Evolutionary conservation across 2,329 filamentous ascomycete genomes (phyloP).

Genomic region (Pseudocercospora eumusae): DNA sequence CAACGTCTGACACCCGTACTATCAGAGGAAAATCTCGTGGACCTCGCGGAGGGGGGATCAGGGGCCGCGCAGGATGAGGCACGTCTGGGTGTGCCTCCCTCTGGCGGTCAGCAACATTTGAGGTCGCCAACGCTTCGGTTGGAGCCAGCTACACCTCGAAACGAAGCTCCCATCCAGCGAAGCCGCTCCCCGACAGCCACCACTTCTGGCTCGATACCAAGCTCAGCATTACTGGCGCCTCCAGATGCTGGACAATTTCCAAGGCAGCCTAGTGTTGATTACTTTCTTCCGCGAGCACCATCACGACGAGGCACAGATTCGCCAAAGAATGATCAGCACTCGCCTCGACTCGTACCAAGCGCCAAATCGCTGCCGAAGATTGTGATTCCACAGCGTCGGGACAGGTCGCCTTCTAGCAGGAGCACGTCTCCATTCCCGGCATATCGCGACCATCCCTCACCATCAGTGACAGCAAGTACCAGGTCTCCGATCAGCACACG

Average conservation of each 20-base stretch:
- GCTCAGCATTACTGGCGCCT: conserved; percentile 22
- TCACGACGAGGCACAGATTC: conserved; percentile 21
- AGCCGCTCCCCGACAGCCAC: conserved; percentile 18
- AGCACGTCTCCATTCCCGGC: conserved; percentile 65
- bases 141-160: conserved; percentile 27
- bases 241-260: conserved; percentile 16
- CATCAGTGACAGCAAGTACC: conserved; percentile 43
- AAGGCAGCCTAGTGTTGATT: conserved; percentile 14
- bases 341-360: conserved; percentile 34
- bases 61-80: conserved; percentile 5
- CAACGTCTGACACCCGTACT: conserved; percentile 21
- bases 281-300: conserved; percentile 18
- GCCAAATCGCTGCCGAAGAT: conserved; percentile 45
- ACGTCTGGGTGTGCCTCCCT: conserved; percentile 15
- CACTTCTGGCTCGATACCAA: conserved; percentile 11
- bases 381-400: conserved; percentile 41
- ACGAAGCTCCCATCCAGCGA: conserved; percentile 16
- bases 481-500: conserved; percentile 33
- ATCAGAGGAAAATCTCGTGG: conserved; percentile 22
- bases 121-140: conserved; percentile 21
- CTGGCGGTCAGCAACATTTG: conserved; percentile 1
- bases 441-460: conserved; percentile 56
- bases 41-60: conserved; percentile 15
- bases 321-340: conserved; percentile 20
- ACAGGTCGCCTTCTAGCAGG: conserved; percentile 43